Percentiles rank a stretch among this genome's conserved stretches.
These are phyloP conservation scores for Carallia pectinifolia DNA, from an alignment of 345 rosid genomes.

Conservation along the genomic window DNA sequence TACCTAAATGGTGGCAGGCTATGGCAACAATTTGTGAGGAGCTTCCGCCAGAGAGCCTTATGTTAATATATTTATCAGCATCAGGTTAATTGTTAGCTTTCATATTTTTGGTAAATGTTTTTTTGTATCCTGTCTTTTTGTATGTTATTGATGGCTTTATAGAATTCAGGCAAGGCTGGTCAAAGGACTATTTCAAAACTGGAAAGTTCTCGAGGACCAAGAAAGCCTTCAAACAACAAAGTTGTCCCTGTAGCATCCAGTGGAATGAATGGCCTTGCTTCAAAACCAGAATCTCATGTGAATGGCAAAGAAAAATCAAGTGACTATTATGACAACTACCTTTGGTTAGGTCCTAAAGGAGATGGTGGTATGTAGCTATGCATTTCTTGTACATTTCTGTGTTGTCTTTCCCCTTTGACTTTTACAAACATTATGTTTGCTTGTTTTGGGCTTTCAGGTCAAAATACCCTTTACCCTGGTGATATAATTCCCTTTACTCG, in stretches of 20 bases:
- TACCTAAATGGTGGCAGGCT: conserved; percentile 50
- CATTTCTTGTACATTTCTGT: neutral
- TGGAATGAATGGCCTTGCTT: conserved; percentile 45
- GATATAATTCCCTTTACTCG: conserved; percentile 95
- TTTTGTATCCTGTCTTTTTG: conserved; percentile 12
- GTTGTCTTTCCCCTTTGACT: neutral
- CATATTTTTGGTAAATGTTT: conserved; percentile 16
- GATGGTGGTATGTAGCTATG: conserved; percentile 52
- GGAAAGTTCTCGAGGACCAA: conserved; percentile 56
- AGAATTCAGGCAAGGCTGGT: conserved; percentile 57
- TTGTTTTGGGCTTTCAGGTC: conserved; percentile 47
- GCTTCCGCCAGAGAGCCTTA: conserved; percentile 76
- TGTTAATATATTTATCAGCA: conserved; percentile 80
- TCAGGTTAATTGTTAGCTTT: conserved; percentile 54
- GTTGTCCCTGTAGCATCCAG: conserved; percentile 43
- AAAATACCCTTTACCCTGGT: conserved; percentile 76
- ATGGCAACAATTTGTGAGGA: conserved; percentile 88
- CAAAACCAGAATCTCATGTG: conserved; percentile 48
- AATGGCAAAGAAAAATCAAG: conserved; percentile 50
- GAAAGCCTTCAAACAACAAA: conserved; percentile 60
- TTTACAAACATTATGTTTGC: neutral
- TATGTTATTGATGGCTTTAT: neutral
- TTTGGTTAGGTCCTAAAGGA: conserved; percentile 83
- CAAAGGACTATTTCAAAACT: conserved; percentile 33
- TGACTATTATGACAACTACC: conserved; percentile 45